These are phyloP conservation scores for Rhodomyrtus psidioides DNA, from an alignment of 441 rosid genomes.

Conservation along the genomic window DNA sequence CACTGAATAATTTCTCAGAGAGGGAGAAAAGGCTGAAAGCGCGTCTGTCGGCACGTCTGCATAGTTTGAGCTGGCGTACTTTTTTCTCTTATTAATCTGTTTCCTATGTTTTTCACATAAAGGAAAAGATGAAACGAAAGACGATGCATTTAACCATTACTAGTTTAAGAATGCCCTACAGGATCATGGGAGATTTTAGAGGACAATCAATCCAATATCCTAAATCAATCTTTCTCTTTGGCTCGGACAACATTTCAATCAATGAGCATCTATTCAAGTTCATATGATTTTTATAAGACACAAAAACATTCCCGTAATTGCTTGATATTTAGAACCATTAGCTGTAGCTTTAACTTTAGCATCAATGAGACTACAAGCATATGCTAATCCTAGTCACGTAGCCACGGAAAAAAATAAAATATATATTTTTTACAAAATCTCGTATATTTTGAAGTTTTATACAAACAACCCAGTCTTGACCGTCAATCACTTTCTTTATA, in stretches of 20 bases:
- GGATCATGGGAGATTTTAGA: too few relatives aligned
- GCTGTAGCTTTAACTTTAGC: not conserved
- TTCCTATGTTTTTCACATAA: not conserved
- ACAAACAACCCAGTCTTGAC: too few relatives aligned
- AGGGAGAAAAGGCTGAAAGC: not conserved
- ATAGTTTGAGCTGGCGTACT: not conserved
- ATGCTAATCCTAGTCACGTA: not conserved
- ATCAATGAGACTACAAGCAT: not conserved
- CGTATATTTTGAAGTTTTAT: too few relatives aligned
- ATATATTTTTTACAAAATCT: too few relatives aligned
- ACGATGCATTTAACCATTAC: not conserved
- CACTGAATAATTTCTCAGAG: too few relatives aligned
- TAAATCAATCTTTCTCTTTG: too few relatives aligned
- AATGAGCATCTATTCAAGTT: not conserved
- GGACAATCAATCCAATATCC: too few relatives aligned
- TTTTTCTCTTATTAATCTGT: not conserved
- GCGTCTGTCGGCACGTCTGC: fast-evolving
- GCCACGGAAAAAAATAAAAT: too few relatives aligned
- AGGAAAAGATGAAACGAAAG: not conserved
- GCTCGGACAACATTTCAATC: too few relatives aligned
- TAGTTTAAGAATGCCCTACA: not conserved
- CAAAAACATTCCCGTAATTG: too few relatives aligned
- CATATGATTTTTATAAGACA: not conserved
- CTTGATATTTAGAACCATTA: too few relatives aligned
- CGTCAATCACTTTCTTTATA: too few relatives aligned